A percentile compares a stretch with the other conserved stretches of the same genome.
Conservation (phyloP, 805 yeast species). For the Torulaspora maleeae region DNA sequence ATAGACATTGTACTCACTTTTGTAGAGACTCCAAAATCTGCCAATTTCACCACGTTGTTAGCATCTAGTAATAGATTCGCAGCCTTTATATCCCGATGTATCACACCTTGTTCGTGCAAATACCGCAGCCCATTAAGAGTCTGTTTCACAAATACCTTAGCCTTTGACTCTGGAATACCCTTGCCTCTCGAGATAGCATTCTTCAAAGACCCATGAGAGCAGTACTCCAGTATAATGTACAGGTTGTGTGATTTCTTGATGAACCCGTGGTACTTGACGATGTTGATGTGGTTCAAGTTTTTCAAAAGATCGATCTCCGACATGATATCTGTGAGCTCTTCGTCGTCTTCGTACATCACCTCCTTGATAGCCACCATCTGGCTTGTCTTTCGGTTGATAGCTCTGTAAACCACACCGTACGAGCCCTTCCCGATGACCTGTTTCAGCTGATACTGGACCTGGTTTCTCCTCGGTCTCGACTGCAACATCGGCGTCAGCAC, state of each 20-base stretch:
- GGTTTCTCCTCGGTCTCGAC: slow-evolving; percentile 27
- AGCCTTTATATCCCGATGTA: slow-evolving; percentile 91
- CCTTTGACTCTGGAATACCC: slow-evolving; percentile 54
- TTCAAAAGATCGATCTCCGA: slow-evolving; percentile 70
- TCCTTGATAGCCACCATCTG: slow-evolving; percentile 78
- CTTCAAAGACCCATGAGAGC: slow-evolving; percentile 62
- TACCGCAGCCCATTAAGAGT: slow-evolving; percentile 68
- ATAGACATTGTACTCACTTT: slow-evolving; percentile 59
- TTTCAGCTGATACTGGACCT: slow-evolving; percentile 45
- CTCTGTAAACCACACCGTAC: slow-evolving; percentile 79
- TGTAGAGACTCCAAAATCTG: slow-evolving; percentile 96
- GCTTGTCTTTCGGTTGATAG: slow-evolving; percentile 58
- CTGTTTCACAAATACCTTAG: slow-evolving; percentile 59
- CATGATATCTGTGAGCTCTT: slow-evolving; percentile 58
- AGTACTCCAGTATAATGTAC: slow-evolving; percentile 74
- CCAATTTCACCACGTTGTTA: slow-evolving; percentile 74
- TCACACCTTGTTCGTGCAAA: slow-evolving; percentile 70
- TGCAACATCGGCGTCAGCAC: slow-evolving; percentile 10
- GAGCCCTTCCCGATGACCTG: slow-evolving; percentile 86
- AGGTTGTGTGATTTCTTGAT: slow-evolving; percentile 61
- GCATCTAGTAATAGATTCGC: slow-evolving; percentile 77
- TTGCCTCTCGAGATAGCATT: slow-evolving; percentile 32
- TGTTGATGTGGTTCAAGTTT: slow-evolving; percentile 78
- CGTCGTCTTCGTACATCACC: slow-evolving; percentile 61
- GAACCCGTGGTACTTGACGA: slow-evolving; percentile 89